Evolutionary conservation across 2,329 filamentous ascomycete species (phyloP).

Genomic region (Sordariomycetes sp.): DNA sequence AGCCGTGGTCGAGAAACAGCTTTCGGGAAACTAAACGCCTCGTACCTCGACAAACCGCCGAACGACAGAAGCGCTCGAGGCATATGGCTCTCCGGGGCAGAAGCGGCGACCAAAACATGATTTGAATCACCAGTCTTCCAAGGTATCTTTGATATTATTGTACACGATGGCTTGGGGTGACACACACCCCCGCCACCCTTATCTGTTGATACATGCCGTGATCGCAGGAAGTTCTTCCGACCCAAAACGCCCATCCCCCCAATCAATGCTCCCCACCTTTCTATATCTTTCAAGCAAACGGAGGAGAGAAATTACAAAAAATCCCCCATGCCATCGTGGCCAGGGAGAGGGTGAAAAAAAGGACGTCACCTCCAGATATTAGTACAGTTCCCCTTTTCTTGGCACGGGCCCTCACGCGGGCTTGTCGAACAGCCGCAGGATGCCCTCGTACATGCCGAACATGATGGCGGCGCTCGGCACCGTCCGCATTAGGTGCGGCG

Average conservation of each 20-base stretch:
- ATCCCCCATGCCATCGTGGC: background rate
- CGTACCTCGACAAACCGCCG: too few species aligned
- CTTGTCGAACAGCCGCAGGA: constrained; percentile 33
- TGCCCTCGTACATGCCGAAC: constrained; percentile 76
- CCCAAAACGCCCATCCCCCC: background rate
- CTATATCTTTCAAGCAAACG: background rate
- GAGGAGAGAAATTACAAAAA: background rate
- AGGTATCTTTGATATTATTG: background rate
- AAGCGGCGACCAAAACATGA: too few species aligned
- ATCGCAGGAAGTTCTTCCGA: background rate
- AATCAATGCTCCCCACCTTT: background rate
- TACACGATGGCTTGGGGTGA: background rate
- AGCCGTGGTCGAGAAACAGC: background rate
- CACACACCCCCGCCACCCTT: background rate
- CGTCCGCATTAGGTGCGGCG: constrained; percentile 81
- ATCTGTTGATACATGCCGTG: background rate
- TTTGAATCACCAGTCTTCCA: background rate
- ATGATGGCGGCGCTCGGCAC: constrained; percentile 92
- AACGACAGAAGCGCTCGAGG: background rate
- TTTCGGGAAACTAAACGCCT: background rate
- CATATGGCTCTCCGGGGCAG: background rate
- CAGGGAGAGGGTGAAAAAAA: background rate
- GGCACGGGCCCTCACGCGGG: background rate
- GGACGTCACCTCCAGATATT: background rate
- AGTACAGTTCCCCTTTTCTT: background rate